Evolutionary conservation across 805 yeast genomes (phyloP).

Genomic region (Debaryomyces castellii): DNA sequence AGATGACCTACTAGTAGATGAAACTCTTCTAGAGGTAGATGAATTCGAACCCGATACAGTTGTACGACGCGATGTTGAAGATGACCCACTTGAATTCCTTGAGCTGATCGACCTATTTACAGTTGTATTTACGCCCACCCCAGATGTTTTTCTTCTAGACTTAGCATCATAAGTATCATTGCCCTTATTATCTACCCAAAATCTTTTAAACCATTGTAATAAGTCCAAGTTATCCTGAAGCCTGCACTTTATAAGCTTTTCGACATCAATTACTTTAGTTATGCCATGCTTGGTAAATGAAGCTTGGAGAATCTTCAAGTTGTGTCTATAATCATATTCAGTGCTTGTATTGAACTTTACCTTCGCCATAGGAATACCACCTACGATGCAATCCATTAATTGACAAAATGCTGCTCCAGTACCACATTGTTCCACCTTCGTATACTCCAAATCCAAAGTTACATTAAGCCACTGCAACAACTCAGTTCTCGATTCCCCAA

Average conservation of each 20-base stretch:
- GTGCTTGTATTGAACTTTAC: slow-evolving; percentile 65
- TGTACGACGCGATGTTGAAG: slow-evolving; percentile 6
- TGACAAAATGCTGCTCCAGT: slow-evolving; percentile 95
- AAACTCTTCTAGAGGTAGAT: slow-evolving; percentile 18
- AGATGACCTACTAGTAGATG: slow-evolving; percentile 8
- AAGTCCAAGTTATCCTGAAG: slow-evolving; percentile 94
- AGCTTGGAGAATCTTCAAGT: slow-evolving; percentile 83
- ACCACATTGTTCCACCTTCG: slow-evolving; percentile 91
- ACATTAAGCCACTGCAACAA: slow-evolving; percentile 82
- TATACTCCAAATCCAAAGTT: slow-evolving; percentile 60
- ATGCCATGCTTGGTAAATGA: slow-evolving; percentile 72
- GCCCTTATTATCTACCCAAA: slow-evolving; percentile 76
- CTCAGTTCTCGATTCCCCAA: slow-evolving; percentile 81
- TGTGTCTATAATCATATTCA: slow-evolving; percentile 75
- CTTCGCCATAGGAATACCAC: slow-evolving; percentile 77
- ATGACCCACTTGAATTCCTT: slow-evolving; percentile 7
- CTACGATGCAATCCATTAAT: slow-evolving; percentile 78
- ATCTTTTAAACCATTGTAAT: slow-evolving; percentile 85
- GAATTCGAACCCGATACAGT: slow-evolving; percentile 9
- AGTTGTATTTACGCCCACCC: slow-evolving; percentile 2
- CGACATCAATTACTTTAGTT: slow-evolving; percentile 76
- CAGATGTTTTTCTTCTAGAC: slow-evolving; percentile 19
- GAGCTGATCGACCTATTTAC: slow-evolving; percentile 6
- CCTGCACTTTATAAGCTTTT: slow-evolving; percentile 77
- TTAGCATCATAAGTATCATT: slow-evolving; percentile 65